These are phyloP conservation scores for Candida adriatica DNA, from an alignment of 805 yeast genomes.

Conservation along the genomic window DNA sequence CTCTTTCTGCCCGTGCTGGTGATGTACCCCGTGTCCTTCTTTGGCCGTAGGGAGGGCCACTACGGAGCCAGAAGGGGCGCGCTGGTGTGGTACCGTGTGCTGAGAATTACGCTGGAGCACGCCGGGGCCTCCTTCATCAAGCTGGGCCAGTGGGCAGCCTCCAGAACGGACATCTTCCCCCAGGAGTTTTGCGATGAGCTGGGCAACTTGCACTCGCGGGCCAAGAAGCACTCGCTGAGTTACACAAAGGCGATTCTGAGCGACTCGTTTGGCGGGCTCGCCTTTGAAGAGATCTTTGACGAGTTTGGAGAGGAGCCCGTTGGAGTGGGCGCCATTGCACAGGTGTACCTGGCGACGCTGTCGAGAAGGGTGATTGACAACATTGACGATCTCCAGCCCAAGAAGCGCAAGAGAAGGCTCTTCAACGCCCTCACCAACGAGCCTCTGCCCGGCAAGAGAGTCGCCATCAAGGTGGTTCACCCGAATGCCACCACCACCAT, in stretches of 20 bases:
- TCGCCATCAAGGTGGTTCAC: constrained; percentile 89
- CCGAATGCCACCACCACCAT: constrained; percentile 74
- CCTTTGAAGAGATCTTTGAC: constrained; percentile 67
- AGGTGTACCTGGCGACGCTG: constrained; percentile 75
- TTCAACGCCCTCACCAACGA: constrained; percentile 10
- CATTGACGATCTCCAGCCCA: constrained; percentile 23
- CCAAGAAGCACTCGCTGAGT: constrained; percentile 59
- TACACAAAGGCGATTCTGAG: constrained; percentile 54
- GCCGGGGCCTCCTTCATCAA: constrained; percentile 93
- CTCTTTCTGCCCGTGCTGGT: constrained; percentile 67
- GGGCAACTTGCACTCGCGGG: constrained; percentile 74
- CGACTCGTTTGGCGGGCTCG: constrained; percentile 48
- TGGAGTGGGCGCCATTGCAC: constrained; percentile 99
- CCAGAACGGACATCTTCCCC: constrained; percentile 90
- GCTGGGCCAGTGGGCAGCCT: constrained; percentile 98
- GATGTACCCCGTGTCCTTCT: constrained; percentile 49
- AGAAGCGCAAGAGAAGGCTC: constrained; percentile 19
- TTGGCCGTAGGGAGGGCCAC: constrained; percentile 18
- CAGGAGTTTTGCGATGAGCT: constrained; percentile 69
- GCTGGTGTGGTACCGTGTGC: constrained; percentile 58
- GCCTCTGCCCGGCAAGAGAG: constrained; percentile 43
- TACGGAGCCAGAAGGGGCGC: constrained; percentile 51
- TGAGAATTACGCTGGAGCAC: constrained; percentile 61
- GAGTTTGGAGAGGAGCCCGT: constrained; percentile 70
- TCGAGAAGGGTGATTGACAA: constrained; percentile 36